Base-by-base conservation (phyloP, 306 rosid genomes). In the Notholithocarpus densiflorus region DNA sequence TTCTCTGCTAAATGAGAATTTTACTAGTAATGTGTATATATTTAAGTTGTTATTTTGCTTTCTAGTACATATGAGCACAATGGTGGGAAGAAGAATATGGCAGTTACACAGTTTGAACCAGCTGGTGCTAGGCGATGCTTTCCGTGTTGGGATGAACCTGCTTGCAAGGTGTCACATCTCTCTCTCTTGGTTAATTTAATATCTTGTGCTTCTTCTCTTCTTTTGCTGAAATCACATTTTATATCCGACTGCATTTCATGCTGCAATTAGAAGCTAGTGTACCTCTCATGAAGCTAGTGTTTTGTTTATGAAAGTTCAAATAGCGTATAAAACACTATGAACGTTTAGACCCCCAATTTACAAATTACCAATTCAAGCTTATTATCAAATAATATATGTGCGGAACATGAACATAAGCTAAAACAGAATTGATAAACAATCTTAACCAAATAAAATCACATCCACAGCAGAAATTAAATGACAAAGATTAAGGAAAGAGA, bases 131-230 rank as follows among this genome's bases (percentile, higher is more conserved):
- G 98, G 82, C 82, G 92, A 75, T 95, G 98, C 86, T 95, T 95
- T 84, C 98, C 98, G 18, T 95, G 98, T 85, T 95, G 98, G 98
- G 98, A 95, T 81, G 98, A 95, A 78, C 98, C 98, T 66, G 97
- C 97, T 73, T 91, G 87, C 86, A 95, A 95, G 98, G 98, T 95
- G 21, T 29, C n/a, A 51, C 70, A 78, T 37, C 55, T 72, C 68
- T 51, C 68, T 76, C 79, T 68, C 21, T 56, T 32, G 18, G 52
- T 21, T 66, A 12, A 19, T 66, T 32, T 48, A 66, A 34, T 0
- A 66, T 66, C 1, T 66, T 34, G 4, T 32, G 2, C 52, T 32
- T 66, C 51, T 19, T 66, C 34, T 10, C 51, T 5, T 32, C 64
- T 18, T 66, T 32, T 32, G 52, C 72, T 66, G 52, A 59, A 32